Evolutionary conservation across 257 asterid genomes (phyloP), one percentile per base, ranked within the genome.

Genomic region (Solanum ossicruentum): DNA sequence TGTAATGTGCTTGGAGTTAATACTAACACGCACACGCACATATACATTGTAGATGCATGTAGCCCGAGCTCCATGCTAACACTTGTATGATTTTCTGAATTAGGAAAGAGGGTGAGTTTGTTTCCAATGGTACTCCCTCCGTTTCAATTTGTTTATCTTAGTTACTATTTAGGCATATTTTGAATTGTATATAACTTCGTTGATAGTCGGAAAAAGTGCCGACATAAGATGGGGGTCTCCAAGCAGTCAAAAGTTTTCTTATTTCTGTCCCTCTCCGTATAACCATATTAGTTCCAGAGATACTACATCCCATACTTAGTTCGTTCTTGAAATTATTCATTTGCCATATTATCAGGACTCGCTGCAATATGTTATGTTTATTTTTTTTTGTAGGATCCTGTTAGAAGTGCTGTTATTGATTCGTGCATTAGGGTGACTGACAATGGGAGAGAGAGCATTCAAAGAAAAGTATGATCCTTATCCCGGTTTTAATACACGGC

Each of bases 391-490:
- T 93, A 96, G 99, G 97, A 93, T 83, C 99, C 99, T 87, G 88
- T 94, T 83, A 93, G 97, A 89, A 96, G 99, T 90, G 98, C 99
- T 80, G 89, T 94, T 83, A 90, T 96, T 23, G 98, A 96, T 91
- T 93, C 98, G 85, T 95, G 97, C 95, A 95, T 96, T 80, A 92
- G 99, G 87, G 99, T 94, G 89, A 90, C 96, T 10, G 99, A 95
- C 89, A 94, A 96, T 88, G 99, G 99, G 88, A 92, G 99, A 89
- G 98, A 97, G 89, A 97, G 93, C 92, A 95, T 93, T 84, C 97
- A 91, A 80, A 92, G 98, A 90, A 97, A 94, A 92, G 99, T 94
- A 89, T 70, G 87, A 63, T 49, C 83, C 65, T 67, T 75, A 79
- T 52, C 65, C 72, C 43, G 10, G 45, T 86, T 60, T 71, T 56